Evolutionary conservation across 2,329 filamentous ascomycete species (phyloP), one percentile per base, ranked within the genome.

Genomic region (Rutstroemia sp.): DNA sequence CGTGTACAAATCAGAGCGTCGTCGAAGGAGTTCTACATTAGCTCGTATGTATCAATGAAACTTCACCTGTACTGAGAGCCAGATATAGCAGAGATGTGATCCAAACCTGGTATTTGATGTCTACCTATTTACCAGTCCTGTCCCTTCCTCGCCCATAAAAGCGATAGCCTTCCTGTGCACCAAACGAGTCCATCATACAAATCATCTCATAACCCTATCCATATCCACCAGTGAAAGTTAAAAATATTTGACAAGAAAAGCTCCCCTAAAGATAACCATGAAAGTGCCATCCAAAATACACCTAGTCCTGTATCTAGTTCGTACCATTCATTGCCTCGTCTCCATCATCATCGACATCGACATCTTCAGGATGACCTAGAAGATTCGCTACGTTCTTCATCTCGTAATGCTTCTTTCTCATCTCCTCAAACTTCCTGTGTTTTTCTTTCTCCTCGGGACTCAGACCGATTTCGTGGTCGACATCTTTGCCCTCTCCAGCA

Each of bases 321-420:
- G 37, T 58, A 37, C 61, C 64, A 60, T 73, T 65, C 65, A 68
- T 66, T 5, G 62, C 69, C 12, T 71, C 73, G 2, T 84, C 82
- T 14, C 83, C 81, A 46, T 84, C 83, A 44, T 75, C 78, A 62
- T 78, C 69, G n/a, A 82, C 82, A 49, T 83, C 81, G 48, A 87
- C 66, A 3, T 81, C 76, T 67, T 88, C 85, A 3, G 86, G 83
- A 67, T 89, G 86, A 14, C 90, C 92, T 62, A 99, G 81, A 53
- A 97, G 74, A 67, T 86, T 82, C 67, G 94, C 95, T 57, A 96
- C 91, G 68, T 94, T 88, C 75, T 83, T 90, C 94, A 99, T 99
- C 78, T 99, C 94, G 73, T 99, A 99, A 73, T 99, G 94, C 76
- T 86, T 92, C 84, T 94, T 96, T 68, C 94, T 83, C 77, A 90